A percentile compares a stretch with the other conserved stretches of the same genome.
Conservation (phyloP, 257 asterid genomes). For the Nicotiana tabacum region DNA sequence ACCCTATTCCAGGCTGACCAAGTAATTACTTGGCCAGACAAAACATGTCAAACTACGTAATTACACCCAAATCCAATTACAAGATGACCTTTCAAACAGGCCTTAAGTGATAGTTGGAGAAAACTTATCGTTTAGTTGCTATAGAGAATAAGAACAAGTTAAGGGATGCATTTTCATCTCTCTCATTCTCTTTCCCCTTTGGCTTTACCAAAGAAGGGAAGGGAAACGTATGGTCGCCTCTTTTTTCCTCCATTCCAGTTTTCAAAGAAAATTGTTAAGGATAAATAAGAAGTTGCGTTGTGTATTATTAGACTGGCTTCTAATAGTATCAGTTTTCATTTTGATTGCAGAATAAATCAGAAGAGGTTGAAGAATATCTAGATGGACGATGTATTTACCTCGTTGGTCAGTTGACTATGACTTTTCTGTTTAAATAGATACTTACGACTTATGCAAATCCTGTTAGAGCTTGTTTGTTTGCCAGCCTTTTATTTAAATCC, state of each 20-base stretch:
- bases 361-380: conserved; percentile 56
- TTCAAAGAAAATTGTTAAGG: background rate
- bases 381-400: conserved; percentile 76
- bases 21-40: no score
- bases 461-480: background rate
- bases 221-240: background rate
- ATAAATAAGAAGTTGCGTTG: background rate
- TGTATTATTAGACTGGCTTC: background rate
- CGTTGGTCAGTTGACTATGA: conserved; percentile 59
- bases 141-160: background rate
- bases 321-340: conserved; percentile 16
- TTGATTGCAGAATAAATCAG: conserved; percentile 60
- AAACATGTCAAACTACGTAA: no score
- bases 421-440: background rate
- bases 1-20: no score
- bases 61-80: no score
- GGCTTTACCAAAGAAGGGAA: background rate
- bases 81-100: no score
- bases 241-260: background rate
- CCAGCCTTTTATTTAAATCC: background rate
- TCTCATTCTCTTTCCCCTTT: background rate
- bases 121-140: background rate
- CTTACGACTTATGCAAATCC: background rate
- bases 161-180: background rate
- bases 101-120: background rate